A percentile compares a stretch with the other conserved stretches of the same genome.
Evolutionary conservation across 768 basidiomycete species (phyloP).

Genomic region (Trametes meyenii): DNA sequence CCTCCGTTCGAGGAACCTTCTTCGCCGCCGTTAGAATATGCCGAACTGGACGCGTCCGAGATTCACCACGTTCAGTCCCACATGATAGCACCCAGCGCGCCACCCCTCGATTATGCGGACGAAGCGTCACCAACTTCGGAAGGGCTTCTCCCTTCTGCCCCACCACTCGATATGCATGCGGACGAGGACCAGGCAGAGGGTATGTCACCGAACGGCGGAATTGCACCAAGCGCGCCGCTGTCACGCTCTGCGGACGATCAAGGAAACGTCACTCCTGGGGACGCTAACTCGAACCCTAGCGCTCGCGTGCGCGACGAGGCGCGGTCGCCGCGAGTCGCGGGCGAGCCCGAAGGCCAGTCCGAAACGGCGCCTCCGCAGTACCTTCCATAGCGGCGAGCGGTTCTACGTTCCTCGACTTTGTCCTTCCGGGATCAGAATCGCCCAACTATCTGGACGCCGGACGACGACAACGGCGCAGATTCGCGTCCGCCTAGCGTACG

Average conservation of each 20-base stretch:
- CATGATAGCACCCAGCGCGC: conserved; percentile 10
- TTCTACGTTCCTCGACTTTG: not conserved
- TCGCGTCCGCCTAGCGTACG: not conserved
- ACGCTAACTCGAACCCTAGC: not conserved
- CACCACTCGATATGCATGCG: not conserved
- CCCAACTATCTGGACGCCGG: no score
- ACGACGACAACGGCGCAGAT: not conserved
- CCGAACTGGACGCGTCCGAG: not conserved
- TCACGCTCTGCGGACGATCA: conserved; percentile 6
- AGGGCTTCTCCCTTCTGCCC: conserved; percentile 13
- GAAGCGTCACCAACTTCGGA: not conserved
- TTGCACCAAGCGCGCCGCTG: conserved; percentile 1
- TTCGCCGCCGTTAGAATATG: not conserved
- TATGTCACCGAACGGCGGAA: not conserved
- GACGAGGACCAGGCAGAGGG: not conserved
- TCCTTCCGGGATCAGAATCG: not conserved
- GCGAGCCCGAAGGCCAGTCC: not conserved
- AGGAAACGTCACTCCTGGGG: conserved; percentile 1
- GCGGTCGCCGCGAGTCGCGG: not conserved
- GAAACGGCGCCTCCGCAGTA: conserved; percentile 14
- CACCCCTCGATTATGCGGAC: conserved; percentile 13
- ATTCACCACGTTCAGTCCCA: not conserved
- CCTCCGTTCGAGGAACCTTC: conserved; percentile 6
- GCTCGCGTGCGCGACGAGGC: not conserved
- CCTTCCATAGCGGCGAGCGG: conserved; percentile 14